Evolutionary conservation across 805 yeast genomes (phyloP), one percentile per base, ranked within the genome.

Genomic region (Maudiozyma saulgeensis): DNA sequence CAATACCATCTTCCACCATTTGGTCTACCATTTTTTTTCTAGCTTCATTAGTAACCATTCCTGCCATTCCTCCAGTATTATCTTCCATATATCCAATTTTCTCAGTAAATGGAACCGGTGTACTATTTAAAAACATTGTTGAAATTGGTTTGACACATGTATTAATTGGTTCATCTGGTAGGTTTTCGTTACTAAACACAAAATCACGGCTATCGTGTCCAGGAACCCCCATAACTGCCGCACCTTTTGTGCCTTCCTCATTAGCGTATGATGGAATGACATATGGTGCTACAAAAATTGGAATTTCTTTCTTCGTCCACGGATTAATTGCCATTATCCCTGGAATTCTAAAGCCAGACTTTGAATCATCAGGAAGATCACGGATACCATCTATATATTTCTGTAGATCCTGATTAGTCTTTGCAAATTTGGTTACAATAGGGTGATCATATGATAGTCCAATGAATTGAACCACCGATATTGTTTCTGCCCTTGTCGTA

Each of bases 201-300:
- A 62, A 79, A 61, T 93, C 99, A 52, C 98, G 75, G 43, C 72
- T 70, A 65, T 93, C 98, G 64, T 90, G 97, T 0, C 85, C 96
- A 2, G 99, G 99, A 58, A 95, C 87, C 1, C 99, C 99, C 98
- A 93, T 91, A 0, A 91, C 98, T 0, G 96, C 96, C 39, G 96
- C 96, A 49, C 80, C 80, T 6, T 45, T 51, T 2, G 11, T 15
- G n/a, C 43, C 44, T 4, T 32, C n/a, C 11, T 15, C 45, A 38
- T 31, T 26, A 0, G 97, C 97, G 61, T 91, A 91, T 3, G 77
- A 69, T 4, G 85, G 81, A 35, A 91, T 63, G 0, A 91, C 98
- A 64, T 90, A 93, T 0, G 96, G 96, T 0, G 98, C 96, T 2
- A 77, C 90, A 69, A 78, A 93, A 0, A 91, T 80, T 0, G 97